Conservation (phyloP, 306 rosid genomes). For the Morella rubra region DNA sequence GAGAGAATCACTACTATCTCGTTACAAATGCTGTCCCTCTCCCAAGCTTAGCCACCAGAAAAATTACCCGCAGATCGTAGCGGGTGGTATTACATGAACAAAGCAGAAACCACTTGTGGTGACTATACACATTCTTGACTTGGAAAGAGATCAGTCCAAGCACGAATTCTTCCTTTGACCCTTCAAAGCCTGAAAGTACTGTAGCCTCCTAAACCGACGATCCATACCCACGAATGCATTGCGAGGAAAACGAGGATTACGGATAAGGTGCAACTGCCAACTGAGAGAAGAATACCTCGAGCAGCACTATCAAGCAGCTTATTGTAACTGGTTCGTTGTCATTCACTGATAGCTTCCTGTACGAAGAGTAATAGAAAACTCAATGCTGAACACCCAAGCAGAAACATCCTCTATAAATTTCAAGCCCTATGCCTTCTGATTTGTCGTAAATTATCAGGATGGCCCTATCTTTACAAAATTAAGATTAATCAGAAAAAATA, state of each 20-base stretch:
- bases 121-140: slow-evolving; percentile 38
- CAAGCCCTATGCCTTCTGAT: no score
- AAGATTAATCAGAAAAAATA: no score
- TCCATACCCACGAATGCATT: slow-evolving; percentile 68
- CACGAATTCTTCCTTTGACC: slow-evolving; percentile 31
- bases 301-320: slow-evolving; percentile 65
- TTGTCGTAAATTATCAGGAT: no score
- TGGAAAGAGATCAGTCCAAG: slow-evolving; percentile 28
- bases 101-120: slow-evolving; percentile 21
- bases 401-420: no score
- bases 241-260: slow-evolving; percentile 63
- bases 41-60: slow-evolving; percentile 33
- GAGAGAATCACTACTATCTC: slow-evolving; percentile 37
- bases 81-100: slow-evolving; percentile 21
- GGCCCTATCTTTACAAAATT: no score
- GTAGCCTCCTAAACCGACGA: slow-evolving; percentile 85
- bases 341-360: slow-evolving; percentile 73
- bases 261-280: slow-evolving; percentile 56
- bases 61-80: slow-evolving; percentile 30
- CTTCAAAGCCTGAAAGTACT: slow-evolving; percentile 75
- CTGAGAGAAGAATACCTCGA: slow-evolving; percentile 69
- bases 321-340: slow-evolving; percentile 61
- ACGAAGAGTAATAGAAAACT: no score
- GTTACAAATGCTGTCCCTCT: slow-evolving; percentile 40
- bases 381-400: no score